Evolutionary conservation across 1,284 basidiomycete genomes (phyloP), one percentile per base, ranked within the genome.

Genomic region (Rhodotorula sp.): DNA sequence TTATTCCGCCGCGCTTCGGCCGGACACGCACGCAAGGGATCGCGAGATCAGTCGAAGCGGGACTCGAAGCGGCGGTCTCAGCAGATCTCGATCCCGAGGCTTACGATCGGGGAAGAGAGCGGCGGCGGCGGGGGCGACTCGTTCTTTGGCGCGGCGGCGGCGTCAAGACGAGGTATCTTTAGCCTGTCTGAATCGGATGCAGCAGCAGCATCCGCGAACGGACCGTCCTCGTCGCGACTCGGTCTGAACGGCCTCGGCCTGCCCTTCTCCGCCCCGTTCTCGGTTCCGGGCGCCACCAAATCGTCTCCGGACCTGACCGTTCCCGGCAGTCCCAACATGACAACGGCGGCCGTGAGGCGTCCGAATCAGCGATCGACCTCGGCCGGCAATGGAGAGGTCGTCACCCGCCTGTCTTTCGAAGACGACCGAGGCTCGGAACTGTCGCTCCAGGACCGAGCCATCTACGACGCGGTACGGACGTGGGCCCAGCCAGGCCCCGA

Each of bases 1-100:
- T 48, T 71, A 62, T 69, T 62, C 26, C 66, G 54, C 0, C 71
- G 62, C 50, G 67, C 57, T 7, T 75, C 67, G 10, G 62, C 50
- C 52, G 74, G 57, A 5, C 67, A 38, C 31, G 48, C 60, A 28
- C 71, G 55, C 50, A 71, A 71, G 50, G 19, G 23, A 6, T 68
- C 59, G 21, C 19, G 57, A 16, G 23, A 59, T 15, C 47, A 48
- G 28, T 45, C 48, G 43, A 72, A 72, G 64, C 66, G 60, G 57
- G 67, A 66, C 38, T 43, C 14, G 64, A 68, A 68, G 58, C 70
- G 64, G 1, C 57, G 66, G 18, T 67, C 66, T 7, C 62, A 62
- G 50, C 66, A 70, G 18, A 23, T 60, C 26, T 45, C 45, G 3
- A 28, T 71, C 1, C 69, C 69, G 6, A 50, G 58, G 6, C 45